phyloP scores from a whole-genome alignment of 2,329 filamentous ascomycete genomes.

The Claviceps maximensis region DNA sequence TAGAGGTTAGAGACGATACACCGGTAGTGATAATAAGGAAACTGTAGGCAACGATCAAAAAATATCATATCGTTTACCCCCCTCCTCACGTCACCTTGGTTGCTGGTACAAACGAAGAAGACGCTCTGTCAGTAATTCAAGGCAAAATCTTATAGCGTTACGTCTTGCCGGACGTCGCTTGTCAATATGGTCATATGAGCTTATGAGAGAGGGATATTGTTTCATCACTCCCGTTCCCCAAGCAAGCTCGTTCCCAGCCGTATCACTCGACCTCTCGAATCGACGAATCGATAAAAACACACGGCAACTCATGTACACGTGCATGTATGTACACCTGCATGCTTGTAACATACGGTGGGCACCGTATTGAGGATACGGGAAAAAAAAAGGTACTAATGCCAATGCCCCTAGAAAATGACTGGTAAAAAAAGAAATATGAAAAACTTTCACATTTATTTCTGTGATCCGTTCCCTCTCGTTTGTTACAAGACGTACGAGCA shows the following conservation, averaged over 20 bases:
- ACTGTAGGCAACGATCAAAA: background rate
- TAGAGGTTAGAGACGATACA: conserved; percentile 11
- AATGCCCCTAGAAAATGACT: background rate
- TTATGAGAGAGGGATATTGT: background rate
- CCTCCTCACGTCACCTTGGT: background rate
- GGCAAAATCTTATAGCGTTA: background rate
- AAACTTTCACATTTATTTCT: background rate
- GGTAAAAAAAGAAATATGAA: background rate
- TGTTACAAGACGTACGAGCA: background rate
- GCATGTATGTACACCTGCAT: background rate
- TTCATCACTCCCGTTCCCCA: background rate
- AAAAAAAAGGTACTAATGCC: background rate
- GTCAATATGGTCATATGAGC: too few relatives aligned
- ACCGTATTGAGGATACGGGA: too few relatives aligned
- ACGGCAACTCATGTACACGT: too few relatives aligned
- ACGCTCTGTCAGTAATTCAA: background rate
- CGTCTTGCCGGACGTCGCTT: background rate
- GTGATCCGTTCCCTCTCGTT: background rate
- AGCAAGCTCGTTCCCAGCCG: background rate
- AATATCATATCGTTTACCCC: background rate
- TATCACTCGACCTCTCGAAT: too few relatives aligned
- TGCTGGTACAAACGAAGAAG: background rate
- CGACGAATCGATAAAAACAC: too few relatives aligned
- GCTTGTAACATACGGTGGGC: background rate
- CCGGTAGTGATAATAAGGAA: background rate